Conservation (phyloP, 2,329 filamentous ascomycete genomes). For the Verticillium isaacii region DNA sequence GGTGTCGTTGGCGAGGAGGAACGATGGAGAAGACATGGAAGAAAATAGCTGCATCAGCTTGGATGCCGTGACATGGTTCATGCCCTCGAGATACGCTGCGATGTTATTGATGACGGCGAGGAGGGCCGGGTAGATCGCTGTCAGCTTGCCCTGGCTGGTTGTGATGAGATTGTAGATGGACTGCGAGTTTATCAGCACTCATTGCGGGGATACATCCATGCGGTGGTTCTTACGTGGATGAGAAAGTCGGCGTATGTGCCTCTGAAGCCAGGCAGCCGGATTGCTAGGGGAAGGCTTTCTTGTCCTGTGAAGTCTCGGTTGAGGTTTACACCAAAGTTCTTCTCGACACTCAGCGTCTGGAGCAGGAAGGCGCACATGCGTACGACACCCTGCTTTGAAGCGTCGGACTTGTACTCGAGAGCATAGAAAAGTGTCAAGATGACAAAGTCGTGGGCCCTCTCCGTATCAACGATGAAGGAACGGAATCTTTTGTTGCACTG, state of each 20-base stretch:
- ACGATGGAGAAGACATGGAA: slow-evolving; percentile 90
- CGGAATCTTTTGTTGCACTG: slow-evolving; percentile 98
- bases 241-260: slow-evolving; percentile 93
- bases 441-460: slow-evolving; percentile 87
- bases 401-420: slow-evolving; percentile 79
- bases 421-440: slow-evolving; percentile 89
- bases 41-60: slow-evolving; percentile 84
- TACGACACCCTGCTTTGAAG: slow-evolving; percentile 85
- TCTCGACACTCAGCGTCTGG: slow-evolving; percentile 90
- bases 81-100: slow-evolving; percentile 73
- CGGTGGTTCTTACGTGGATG: slow-evolving; percentile 61
- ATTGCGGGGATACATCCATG: no score
- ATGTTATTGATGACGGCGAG: slow-evolving; percentile 93
- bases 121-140: slow-evolving; percentile 87
- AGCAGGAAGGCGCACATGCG: slow-evolving; percentile 97
- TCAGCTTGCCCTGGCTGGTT: slow-evolving; percentile 81
- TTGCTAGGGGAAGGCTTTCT: slow-evolving; percentile 76
- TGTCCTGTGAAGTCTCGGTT: slow-evolving; percentile 88
- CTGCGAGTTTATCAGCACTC: slow-evolving; percentile 32
- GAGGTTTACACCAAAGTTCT: slow-evolving; percentile 82
- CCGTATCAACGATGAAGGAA: slow-evolving; percentile 94
- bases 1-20: slow-evolving; percentile 84
- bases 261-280: slow-evolving; percentile 77
- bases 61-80: slow-evolving; percentile 70
- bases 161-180: slow-evolving; percentile 92